Base-by-base conservation (phyloP, 1,139 yeast species). In the Geotrichum carabidarum region DNA sequence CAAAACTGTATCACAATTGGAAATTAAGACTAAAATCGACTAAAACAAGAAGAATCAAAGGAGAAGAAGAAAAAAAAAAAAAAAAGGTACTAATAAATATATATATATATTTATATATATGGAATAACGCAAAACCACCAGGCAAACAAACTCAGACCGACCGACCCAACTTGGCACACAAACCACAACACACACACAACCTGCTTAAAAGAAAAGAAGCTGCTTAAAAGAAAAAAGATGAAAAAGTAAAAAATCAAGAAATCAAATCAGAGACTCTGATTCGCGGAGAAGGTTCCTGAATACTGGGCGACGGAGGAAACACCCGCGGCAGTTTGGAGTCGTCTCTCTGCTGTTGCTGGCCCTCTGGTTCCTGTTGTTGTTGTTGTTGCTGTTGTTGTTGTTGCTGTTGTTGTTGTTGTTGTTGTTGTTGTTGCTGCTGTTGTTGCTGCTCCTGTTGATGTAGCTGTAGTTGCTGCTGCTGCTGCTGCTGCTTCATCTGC, bases 231-330 rank as follows among this genome's bases (percentile, higher is more conserved):
- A 44, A 31, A 30, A 44, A 32, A 32, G n/a, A 12, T n/a, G 9
- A 22, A 8, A 6, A 36, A 11, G 7, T 36, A 6, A 6, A 36
- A 37, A 17, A 15, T 43, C 30, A 51, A 14, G 55, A 55, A 36
- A 55, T 55, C 50, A 55, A 43, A 41, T 55, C 58, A 12, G 58
- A 55, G 11, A 55, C 58, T 30, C 55, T 49, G 27, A 55, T 55
- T 17, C 58, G 36, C 7, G 58, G 58, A 17, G 58, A 55, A n/a
- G 53, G 56, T 34, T 48, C 48, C 31, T 32, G 51, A n/a, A 18
- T 30, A 27, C 41, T 44, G 17, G 38, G 43, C 9, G 47, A 50
- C 44, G 45, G 54, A 11, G 42, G 51, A 42, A 46, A 54, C 41
- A 42, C 50, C n/a, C 11, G 36, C 36, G 46, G 48, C 48, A 22